phyloP scores from a whole-genome alignment of 2,329 filamentous ascomycete species.

The Pochonia chlamydosporia region DNA sequence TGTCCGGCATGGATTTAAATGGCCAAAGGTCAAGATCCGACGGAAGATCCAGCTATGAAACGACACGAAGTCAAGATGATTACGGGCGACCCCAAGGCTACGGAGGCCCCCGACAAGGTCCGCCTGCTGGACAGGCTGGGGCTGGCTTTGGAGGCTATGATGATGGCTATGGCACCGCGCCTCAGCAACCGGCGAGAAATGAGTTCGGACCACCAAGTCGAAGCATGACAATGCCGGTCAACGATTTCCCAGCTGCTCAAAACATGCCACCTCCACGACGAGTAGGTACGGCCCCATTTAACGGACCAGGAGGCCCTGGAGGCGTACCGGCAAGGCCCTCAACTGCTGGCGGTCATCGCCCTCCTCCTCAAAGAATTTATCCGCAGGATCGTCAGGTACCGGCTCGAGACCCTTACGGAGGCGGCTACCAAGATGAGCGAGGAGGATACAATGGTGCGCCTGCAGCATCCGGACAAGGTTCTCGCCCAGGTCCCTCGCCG shows the following conservation, averaged over 20 bases:
- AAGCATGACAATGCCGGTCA: slow-evolving; percentile 56
- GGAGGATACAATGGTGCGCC: slow-evolving; percentile 24
- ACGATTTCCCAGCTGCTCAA: slow-evolving; percentile 37
- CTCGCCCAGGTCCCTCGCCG: slow-evolving; percentile 10
- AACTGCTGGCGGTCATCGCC: slow-evolving; percentile 47
- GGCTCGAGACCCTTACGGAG: slow-evolving; percentile 26
- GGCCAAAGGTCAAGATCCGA: slow-evolving; percentile 17
- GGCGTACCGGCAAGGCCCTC: slow-evolving; percentile 47
- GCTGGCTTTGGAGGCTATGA: slow-evolving; percentile 21
- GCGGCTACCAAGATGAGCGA: slow-evolving; percentile 24
- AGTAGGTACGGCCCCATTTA: slow-evolving; percentile 40
- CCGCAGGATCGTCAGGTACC: slow-evolving; percentile 33
- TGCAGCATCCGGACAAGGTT: slow-evolving; percentile 10
- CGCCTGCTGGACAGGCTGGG: slow-evolving; percentile 20
- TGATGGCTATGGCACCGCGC: slow-evolving; percentile 17
- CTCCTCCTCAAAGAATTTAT: slow-evolving; percentile 48
- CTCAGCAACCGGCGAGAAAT: slow-evolving; percentile 27
- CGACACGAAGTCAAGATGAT: slow-evolving; percentile 17
- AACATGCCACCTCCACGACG: slow-evolving; percentile 29
- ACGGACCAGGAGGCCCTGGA: slow-evolving; percentile 34
- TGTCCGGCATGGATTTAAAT: slow-evolving; percentile 30
- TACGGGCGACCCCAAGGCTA: slow-evolving; percentile 23
- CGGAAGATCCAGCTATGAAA: slow-evolving; percentile 20
- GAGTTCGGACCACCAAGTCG: slow-evolving; percentile 47
- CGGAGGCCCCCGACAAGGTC: slow-evolving; percentile 18